These are phyloP conservation scores for Tylopilus rubrobrunneus DNA, from an alignment of 768 basidiomycete species.

Conservation along the genomic window DNA sequence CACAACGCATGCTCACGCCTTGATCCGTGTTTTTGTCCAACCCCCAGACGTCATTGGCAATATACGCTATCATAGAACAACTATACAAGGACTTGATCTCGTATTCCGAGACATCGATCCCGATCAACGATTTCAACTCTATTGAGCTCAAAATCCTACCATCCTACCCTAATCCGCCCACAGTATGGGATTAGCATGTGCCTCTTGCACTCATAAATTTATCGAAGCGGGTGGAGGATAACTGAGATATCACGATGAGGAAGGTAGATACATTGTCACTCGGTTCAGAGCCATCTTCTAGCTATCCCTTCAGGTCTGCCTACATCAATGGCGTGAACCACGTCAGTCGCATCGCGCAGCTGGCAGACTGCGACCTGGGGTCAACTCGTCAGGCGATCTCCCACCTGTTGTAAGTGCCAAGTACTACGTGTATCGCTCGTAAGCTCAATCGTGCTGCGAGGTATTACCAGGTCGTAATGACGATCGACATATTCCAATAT, in stretches of 20 bases:
- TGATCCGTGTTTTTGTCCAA: conserved; percentile 78
- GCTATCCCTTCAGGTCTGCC: conserved; percentile 46
- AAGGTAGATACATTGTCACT: conserved; percentile 50
- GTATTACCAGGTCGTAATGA: conserved; percentile 96
- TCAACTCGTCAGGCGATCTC: conserved; percentile 84
- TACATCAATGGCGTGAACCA: conserved; percentile 91
- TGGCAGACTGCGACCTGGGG: conserved; percentile 84
- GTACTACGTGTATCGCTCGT: neutral
- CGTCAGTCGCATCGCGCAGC: conserved; percentile 83
- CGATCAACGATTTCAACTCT: conserved; percentile 87
- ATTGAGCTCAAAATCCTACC: conserved; percentile 96
- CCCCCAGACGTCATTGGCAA: conserved; percentile 56
- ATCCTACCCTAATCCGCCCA: conserved; percentile 91
- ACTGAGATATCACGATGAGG: conserved; percentile 94
- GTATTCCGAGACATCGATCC: conserved; percentile 93
- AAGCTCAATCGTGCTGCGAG: conserved; percentile 36
- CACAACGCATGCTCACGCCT: conserved; percentile 1
- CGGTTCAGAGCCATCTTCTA: neutral
- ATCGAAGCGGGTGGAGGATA: conserved; percentile 74
- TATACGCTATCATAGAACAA: conserved; percentile 88
- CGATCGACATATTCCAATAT: conserved; percentile 95
- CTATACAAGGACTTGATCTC: conserved; percentile 97
- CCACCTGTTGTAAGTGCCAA: conserved; percentile 73
- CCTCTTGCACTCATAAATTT: conserved; percentile 87
- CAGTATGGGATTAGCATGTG: conserved; percentile 92